Percentiles rank a stretch among this genome's conserved stretches.
phyloP scores from a whole-genome alignment of 768 basidiomycete species.

The Boletus rufocinnamomeus region DNA sequence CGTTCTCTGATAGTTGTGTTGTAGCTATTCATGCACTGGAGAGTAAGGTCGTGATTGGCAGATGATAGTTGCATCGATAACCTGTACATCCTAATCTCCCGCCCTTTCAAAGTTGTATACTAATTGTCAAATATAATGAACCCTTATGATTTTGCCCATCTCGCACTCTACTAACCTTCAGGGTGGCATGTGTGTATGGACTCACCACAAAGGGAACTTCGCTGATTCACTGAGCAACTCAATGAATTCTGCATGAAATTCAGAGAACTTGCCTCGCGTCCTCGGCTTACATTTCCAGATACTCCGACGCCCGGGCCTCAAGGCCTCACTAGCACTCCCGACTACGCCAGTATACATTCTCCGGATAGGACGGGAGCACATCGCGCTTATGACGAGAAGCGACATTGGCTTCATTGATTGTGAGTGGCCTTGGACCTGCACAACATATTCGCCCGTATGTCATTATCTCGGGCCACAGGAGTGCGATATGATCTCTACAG shows the following conservation, averaged over 20 bases:
- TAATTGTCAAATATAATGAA: background rate
- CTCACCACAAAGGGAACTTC: background rate
- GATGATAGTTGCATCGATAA: background rate
- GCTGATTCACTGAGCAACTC: background rate
- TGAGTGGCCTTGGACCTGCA: no score
- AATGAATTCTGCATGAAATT: background rate
- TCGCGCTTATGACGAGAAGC: no score
- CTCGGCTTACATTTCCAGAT: constrained; percentile 6
- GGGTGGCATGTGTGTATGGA: no score
- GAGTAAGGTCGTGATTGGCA: constrained; percentile 7
- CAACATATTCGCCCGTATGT: no score
- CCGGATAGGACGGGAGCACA: background rate
- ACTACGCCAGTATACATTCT: constrained; percentile 3
- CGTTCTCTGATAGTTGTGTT: constrained; percentile 9
- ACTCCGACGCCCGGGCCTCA: background rate
- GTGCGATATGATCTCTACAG: no score
- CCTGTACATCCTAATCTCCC: background rate
- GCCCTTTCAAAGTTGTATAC: background rate
- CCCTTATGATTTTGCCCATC: background rate
- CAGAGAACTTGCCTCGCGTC: constrained; percentile 3
- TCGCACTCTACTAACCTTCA: no score
- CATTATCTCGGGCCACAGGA: no score
- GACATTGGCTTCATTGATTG: no score
- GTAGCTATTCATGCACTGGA: background rate
- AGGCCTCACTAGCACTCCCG: background rate